These are phyloP conservation scores for Phytophthora fragariaefolia DNA, from an alignment of 352 stramenopile genomes.

Conservation along the genomic window DNA sequence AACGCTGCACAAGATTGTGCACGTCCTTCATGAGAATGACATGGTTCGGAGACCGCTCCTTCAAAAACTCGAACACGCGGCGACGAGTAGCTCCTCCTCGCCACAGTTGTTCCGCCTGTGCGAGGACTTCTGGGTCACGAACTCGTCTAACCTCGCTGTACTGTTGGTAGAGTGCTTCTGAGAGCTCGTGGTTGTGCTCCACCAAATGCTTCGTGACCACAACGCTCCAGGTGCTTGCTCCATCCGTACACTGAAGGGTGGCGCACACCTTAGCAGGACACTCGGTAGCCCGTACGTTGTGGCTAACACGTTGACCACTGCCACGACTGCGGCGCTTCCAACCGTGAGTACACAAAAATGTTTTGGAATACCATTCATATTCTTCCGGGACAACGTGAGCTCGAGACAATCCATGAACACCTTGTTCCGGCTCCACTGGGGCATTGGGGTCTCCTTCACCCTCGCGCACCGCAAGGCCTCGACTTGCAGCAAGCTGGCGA, in stretches of 20 bases:
- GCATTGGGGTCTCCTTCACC: slow-evolving; percentile 1
- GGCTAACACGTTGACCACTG: slow-evolving; percentile 71
- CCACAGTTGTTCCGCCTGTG: slow-evolving; percentile 68
- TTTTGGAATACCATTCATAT: slow-evolving; percentile 85
- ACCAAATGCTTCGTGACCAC: slow-evolving; percentile 75
- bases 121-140: slow-evolving; percentile 63
- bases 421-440: slow-evolving; percentile 11
- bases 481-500: slow-evolving; percentile 49
- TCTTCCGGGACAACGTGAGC: slow-evolving; percentile 58
- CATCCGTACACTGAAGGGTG: slow-evolving; percentile 63
- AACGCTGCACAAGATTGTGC: slow-evolving; percentile 79
- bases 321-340: slow-evolving; percentile 78
- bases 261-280: slow-evolving; percentile 76
- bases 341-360: slow-evolving; percentile 78
- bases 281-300: slow-evolving; percentile 68
- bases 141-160: slow-evolving; percentile 77
- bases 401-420: slow-evolving; percentile 32
- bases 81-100: slow-evolving; percentile 57
- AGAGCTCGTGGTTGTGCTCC: slow-evolving; percentile 82
- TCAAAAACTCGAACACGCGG: slow-evolving; percentile 78
- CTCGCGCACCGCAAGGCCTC: slow-evolving; percentile 40
- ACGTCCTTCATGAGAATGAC: slow-evolving; percentile 83
- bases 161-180: slow-evolving; percentile 57
- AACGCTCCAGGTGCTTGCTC: slow-evolving; percentile 52
- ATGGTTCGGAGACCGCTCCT: slow-evolving; percentile 58